Conservation (phyloP, 306 rosid genomes). For the Cucurbita argyrosperma region DNA sequence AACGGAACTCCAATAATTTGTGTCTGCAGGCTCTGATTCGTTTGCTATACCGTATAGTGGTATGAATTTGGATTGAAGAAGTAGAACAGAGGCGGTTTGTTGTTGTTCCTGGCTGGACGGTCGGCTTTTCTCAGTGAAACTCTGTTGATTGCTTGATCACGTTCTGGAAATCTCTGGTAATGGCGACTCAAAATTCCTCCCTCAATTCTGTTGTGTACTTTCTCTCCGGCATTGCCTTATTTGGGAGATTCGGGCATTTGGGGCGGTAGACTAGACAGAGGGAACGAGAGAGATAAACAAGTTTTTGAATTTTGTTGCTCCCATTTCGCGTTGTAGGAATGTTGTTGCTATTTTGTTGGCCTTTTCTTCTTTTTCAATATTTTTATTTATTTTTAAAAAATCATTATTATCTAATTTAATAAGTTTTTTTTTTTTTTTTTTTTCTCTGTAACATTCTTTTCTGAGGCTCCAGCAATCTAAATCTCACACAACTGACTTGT, state of each 20-base stretch:
- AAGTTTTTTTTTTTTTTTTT: too few relatives aligned
- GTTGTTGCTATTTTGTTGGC: background rate
- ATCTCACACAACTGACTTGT: too few relatives aligned
- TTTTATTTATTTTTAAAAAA: too few relatives aligned
- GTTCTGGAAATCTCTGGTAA: slow-evolving; percentile 1
- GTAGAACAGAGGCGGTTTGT: background rate
- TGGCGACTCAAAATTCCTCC: background rate
- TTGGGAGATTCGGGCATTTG: background rate
- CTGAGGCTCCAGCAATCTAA: too few relatives aligned
- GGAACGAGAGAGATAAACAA: background rate
- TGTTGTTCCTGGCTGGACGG: too few relatives aligned
- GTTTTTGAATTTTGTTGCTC: background rate
- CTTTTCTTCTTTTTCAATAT: background rate
- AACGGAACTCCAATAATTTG: background rate
- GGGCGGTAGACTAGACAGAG: background rate
- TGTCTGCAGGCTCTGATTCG: background rate
- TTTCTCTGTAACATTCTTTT: too few relatives aligned
- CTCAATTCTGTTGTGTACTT: background rate
- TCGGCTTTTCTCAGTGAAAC: background rate
- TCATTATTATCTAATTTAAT: too few relatives aligned
- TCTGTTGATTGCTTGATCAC: background rate
- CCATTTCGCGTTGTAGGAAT: background rate
- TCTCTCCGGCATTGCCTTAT: background rate
- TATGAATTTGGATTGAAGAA: background rate
- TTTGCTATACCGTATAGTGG: background rate